Percentiles rank a stretch among this genome's conserved stretches.
These are phyloP conservation scores for Tardiomyces depauwii DNA, from an alignment of 1,139 yeast genomes.

Conservation along the genomic window DNA sequence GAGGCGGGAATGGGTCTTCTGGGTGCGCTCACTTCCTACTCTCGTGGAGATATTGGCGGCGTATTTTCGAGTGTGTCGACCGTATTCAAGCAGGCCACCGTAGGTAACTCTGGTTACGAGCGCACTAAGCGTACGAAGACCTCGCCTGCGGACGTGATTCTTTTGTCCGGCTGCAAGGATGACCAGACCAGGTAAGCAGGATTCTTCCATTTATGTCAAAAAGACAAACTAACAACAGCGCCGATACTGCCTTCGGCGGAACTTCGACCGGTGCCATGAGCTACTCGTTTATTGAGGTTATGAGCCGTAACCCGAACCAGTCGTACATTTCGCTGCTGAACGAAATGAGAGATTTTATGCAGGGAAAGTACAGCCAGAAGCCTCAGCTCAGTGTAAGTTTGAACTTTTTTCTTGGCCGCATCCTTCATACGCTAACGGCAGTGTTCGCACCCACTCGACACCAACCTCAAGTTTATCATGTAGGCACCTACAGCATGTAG, in stretches of 20 bases:
- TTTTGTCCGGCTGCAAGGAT: conserved; percentile 86
- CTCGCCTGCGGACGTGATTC: conserved; percentile 80
- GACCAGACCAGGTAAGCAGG: conserved; percentile 47
- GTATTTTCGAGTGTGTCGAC: conserved; percentile 38
- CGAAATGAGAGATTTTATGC: conserved; percentile 62
- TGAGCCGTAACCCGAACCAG: conserved; percentile 59
- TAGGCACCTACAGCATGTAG: too few relatives aligned
- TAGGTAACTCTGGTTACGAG: conserved; percentile 31
- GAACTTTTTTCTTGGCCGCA: too few relatives aligned
- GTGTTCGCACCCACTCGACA: conserved; percentile 74
- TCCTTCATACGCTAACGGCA: too few relatives aligned
- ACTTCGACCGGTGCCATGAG: conserved; percentile 90
- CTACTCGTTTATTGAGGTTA: conserved; percentile 70
- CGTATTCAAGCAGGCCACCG: conserved; percentile 38
- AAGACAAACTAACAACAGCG: conserved; percentile 27
- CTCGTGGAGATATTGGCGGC: conserved; percentile 55
- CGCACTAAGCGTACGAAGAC: conserved; percentile 47
- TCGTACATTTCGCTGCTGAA: conserved; percentile 67
- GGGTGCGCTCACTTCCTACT: conserved; percentile 60
- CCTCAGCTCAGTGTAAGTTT: conserved; percentile 61
- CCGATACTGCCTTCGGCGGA: conserved; percentile 76
- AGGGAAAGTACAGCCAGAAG: conserved; percentile 67
- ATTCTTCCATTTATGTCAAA: too few relatives aligned
- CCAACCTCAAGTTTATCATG: conserved; percentile 51
- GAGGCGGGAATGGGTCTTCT: conserved; percentile 75